A percentile compares a stretch with the other conserved stretches of the same genome.
Evolutionary conservation across 1,139 yeast genomes (phyloP).

Genomic region (Suhomyces coccinellae): DNA sequence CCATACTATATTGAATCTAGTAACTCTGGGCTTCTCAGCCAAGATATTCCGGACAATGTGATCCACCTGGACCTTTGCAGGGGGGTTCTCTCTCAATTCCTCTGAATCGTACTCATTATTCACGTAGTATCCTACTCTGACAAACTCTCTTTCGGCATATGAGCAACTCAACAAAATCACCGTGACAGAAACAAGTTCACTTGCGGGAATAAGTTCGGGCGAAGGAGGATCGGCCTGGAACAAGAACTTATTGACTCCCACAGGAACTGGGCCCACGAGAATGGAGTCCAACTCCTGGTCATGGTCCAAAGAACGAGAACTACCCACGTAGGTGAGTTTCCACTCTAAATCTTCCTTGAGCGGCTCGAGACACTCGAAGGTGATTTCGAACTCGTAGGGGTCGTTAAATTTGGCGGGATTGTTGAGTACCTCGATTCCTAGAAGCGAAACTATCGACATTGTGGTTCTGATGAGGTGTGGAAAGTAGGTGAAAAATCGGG

Average conservation of each 20-base stretch:
- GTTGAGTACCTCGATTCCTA: slow-evolving; percentile 88
- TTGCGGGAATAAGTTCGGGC: slow-evolving; percentile 92
- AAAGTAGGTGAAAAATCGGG: background rate
- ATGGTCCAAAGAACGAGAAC: slow-evolving; percentile 88
- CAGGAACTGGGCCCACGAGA: slow-evolving; percentile 96
- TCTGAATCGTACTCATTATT: slow-evolving; percentile 95
- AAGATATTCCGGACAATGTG: slow-evolving; percentile 91
- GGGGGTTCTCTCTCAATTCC: slow-evolving; percentile 91
- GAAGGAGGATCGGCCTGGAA: slow-evolving; percentile 96
- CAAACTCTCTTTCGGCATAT: slow-evolving; percentile 91
- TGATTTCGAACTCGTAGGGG: slow-evolving; percentile 93
- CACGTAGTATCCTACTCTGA: slow-evolving; percentile 94
- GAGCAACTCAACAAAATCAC: slow-evolving; percentile 91
- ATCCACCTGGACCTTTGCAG: slow-evolving; percentile 89
- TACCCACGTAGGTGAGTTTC: slow-evolving; percentile 96
- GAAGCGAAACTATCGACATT: slow-evolving; percentile 88
- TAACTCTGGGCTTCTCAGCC: slow-evolving; percentile 97
- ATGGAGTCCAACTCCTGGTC: slow-evolving; percentile 96
- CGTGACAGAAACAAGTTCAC: slow-evolving; percentile 91
- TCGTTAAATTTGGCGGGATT: slow-evolving; percentile 95
- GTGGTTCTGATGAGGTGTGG: background rate
- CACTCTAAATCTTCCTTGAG: slow-evolving; percentile 92
- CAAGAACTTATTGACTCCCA: slow-evolving; percentile 90
- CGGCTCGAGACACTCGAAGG: slow-evolving; percentile 94
- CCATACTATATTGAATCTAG: slow-evolving; percentile 96